Conservation (phyloP, 2,329 filamentous ascomycete species). For the Zymoseptoria ardabiliae region DNA sequence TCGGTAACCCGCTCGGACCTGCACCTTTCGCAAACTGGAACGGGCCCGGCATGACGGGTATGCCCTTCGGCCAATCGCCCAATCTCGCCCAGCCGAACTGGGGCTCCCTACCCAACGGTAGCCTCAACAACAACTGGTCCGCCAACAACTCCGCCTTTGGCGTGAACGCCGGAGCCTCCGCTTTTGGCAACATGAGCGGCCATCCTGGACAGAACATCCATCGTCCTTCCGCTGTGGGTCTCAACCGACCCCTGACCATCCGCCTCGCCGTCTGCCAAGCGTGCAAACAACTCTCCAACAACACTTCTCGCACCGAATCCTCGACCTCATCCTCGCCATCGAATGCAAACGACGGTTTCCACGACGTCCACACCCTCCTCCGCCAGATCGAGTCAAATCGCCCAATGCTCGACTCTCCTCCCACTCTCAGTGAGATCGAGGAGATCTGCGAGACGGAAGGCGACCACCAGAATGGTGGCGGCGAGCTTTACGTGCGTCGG, state of each 20-base stretch:
- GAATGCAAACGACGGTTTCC: constrained; percentile 52
- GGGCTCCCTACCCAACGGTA: constrained; percentile 30
- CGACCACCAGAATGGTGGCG: constrained; percentile 76
- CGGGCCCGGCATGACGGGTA: constrained; percentile 31
- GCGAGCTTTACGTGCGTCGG: constrained; percentile 66
- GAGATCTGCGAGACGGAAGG: constrained; percentile 89
- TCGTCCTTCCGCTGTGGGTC: constrained; percentile 18
- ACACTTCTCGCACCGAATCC: constrained; percentile 31
- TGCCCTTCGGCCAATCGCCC: constrained; percentile 32
- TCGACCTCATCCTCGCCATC: constrained; percentile 15
- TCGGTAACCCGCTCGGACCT: background rate
- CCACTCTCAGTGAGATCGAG: constrained; percentile 61
- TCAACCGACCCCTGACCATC: constrained; percentile 55
- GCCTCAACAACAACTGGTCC: constrained; percentile 30
- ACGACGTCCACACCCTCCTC: constrained; percentile 58
- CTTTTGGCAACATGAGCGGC: constrained; percentile 43
- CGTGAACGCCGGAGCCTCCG: constrained; percentile 28
- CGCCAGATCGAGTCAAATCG: constrained; percentile 60
- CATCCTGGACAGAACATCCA: constrained; percentile 39
- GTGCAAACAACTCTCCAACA: constrained; percentile 55
- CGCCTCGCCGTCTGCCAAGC: constrained; percentile 69
- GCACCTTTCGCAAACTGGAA: constrained; percentile 34
- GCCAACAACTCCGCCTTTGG: constrained; percentile 35
- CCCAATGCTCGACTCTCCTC: constrained; percentile 49
- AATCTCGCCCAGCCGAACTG: constrained; percentile 31